Evolutionary conservation across 106 monocot genomes (phyloP), one percentile per base, ranked within the genome.

Genomic region (Dendrobium huoshanense): DNA sequence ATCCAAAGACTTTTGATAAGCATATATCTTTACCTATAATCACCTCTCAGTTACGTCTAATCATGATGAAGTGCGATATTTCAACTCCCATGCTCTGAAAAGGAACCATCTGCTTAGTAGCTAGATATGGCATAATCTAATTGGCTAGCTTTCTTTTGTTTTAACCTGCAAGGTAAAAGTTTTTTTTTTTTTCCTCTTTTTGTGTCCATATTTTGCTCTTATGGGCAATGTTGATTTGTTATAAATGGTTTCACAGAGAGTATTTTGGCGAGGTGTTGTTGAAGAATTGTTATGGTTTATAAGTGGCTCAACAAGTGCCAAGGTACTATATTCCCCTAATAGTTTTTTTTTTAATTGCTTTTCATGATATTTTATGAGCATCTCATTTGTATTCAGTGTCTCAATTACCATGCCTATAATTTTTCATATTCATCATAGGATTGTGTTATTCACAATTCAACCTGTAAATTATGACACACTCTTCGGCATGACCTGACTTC

Each of bases 271-370:
- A 78, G 98, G 90, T 80, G 98, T 99, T 79, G 95, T 99, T 74
- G 98, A 99, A 90, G 98, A 99, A 81, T 91, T 99, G 31, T 83
- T 99, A 55, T 99, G 98, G 98, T 95, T 99, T 85, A 99, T 99
- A 68, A 93, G 95, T 91, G 98, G 98, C 41, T 99, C 98, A 49
- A 99, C 98, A 80, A 95, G 91, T 90, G 95, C 93, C 41, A 95
- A 95, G 91, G 98, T 93, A 83, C 11, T 25, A 45, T 41, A 45
- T 19, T 82, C n/a, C 20, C 19, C 42, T 19, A 41, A 5, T 74
- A 20, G 74, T 74, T 42, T 74, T 11, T 13, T 40, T 29, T 29
- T 27, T 19, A 27, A 27, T 27, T 27, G 27, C 16, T 68, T 33
- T 33, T 2, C 33, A 31, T 68, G 0, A 29, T 31, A 31, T 68